Evolutionary conservation across 129 eudicot species (phyloP).

Genomic region (Mikania micrantha): DNA sequence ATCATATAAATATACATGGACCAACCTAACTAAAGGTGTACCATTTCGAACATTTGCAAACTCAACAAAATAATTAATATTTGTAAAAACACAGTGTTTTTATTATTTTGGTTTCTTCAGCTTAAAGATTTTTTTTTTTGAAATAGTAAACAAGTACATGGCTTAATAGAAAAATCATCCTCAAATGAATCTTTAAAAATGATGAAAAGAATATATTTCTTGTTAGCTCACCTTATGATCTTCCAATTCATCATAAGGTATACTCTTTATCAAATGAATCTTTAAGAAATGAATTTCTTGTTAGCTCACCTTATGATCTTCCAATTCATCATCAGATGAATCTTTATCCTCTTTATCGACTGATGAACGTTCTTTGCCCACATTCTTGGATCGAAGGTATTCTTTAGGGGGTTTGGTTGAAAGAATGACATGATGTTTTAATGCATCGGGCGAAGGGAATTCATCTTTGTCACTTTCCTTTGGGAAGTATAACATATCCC

Average conservation of each 20-base stretch:
- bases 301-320: slow-evolving; percentile 35
- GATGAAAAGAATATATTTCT: background rate
- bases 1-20: too few species aligned
- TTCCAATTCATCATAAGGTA: too few species aligned
- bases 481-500: slow-evolving; percentile 63
- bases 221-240: too few species aligned
- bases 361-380: slow-evolving; percentile 26
- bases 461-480: slow-evolving; percentile 42
- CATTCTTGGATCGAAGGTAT: slow-evolving; percentile 48
- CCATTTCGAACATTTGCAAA: too few species aligned
- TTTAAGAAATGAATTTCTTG: too few species aligned
- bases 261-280: too few species aligned
- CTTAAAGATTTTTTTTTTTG: slow-evolving; percentile 1
- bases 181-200: background rate
- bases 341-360: background rate
- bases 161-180: background rate
- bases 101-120: background rate
- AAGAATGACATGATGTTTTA: slow-evolving; percentile 56
- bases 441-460: slow-evolving; percentile 61
- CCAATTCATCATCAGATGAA: slow-evolving; percentile 45
- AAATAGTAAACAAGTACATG: background rate
- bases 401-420: slow-evolving; percentile 93
- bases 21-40: too few species aligned
- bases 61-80: too few species aligned
- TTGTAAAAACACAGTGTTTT: background rate